Percentiles rank a stretch among this genome's conserved stretches.
Evolutionary conservation across 352 stramenopile genomes (phyloP).

Genomic region (Globisporangium canariense): DNA sequence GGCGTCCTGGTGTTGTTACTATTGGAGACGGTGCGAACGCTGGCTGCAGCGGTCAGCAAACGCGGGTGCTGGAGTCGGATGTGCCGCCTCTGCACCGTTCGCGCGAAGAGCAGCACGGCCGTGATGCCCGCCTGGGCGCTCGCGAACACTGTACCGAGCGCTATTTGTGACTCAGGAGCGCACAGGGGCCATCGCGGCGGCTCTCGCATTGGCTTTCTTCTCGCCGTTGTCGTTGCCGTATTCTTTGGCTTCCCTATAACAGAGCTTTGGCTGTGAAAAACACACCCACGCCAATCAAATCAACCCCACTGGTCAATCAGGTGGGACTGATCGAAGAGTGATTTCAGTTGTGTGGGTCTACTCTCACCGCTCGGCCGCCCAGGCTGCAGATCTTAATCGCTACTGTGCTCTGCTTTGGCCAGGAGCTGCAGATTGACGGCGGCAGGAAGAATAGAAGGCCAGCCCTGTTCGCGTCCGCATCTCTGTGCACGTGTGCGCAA

Average conservation of each 20-base stretch:
- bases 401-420: background rate
- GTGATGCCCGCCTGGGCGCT: slow-evolving; percentile 26
- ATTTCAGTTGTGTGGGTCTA: background rate
- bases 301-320: slow-evolving; percentile 7
- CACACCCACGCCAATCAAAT: background rate
- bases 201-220: slow-evolving; percentile 1
- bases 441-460: background rate
- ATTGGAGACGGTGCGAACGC: background rate
- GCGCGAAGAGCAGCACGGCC: slow-evolving; percentile 49
- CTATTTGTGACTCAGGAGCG: background rate
- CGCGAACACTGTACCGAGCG: background rate
- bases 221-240: background rate
- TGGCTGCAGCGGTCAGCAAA: background rate
- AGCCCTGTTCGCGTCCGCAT: background rate
- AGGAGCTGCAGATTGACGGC: background rate
- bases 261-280: background rate
- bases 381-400: background rate
- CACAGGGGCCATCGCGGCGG: background rate
- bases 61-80: slow-evolving; percentile 18
- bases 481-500: background rate
- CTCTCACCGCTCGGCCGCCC: background rate
- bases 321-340: slow-evolving; percentile 3
- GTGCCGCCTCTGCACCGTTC: slow-evolving; percentile 42
- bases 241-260: background rate
- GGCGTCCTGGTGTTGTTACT: background rate